Base-by-base conservation (phyloP, 306 rosid genomes). In the Quillaja saponaria region DNA sequence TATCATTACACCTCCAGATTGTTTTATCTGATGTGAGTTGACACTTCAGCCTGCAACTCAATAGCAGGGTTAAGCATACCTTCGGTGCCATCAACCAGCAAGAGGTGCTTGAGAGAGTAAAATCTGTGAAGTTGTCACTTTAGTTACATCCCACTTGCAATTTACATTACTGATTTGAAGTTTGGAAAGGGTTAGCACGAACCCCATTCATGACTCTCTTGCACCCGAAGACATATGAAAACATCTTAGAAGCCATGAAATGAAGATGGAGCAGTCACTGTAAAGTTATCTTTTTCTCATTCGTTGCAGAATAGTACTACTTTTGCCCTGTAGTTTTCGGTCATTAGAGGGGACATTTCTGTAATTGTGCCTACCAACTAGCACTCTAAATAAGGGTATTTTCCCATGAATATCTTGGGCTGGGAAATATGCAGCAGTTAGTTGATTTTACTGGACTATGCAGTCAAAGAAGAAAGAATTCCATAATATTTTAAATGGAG, bases 141-240 rank as follows among this genome's bases (percentile, higher is more conserved):
- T 37, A 19, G 47, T 55, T 72, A 63, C 58, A 59, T 61, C 41
- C 71, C 48, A 63, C 59, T 58, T 55, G 55, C 61, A 64, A 45
- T 69, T 56, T 68, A 69, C 60, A 64, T 41, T 64, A 34, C 67
- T 49, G 34, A 67, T 71, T 73, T 25, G n/a, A 61, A 68, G 57
- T 35, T 15, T 21, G 48, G 47, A 73, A 55, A 45, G 74, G 74
- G 66, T 46, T 54, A 18, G 44, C 44, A 15, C 4, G 71, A 54
- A 65, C 60, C 42, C 46, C 49, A 65, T 62, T 72, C 64, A 64
- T 66, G 78, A 54, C 40, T 73, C 66, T 34, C 50, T 61, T 64
- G 50, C 66, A 49, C 59, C 44, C 52, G 38, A 34, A 46, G 34
- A 64, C 67, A 47, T 67, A 58, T 64, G 69, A 64, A 9, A 52